These are phyloP conservation scores for Candida sakaeoensis DNA, from an alignment of 805 yeast genomes.

Conservation along the genomic window DNA sequence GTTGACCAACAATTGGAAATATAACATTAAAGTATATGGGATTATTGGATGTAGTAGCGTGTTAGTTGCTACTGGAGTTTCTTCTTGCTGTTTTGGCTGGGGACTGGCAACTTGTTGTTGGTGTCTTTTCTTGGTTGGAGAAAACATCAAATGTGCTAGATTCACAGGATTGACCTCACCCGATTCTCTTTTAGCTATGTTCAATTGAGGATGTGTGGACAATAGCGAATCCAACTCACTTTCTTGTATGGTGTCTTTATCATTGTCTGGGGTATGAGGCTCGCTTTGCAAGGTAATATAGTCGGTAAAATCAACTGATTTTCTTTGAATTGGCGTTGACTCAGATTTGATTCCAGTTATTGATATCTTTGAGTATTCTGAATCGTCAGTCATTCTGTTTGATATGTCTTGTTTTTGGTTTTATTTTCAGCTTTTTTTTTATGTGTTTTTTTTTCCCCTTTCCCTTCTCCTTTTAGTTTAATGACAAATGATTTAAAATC, in stretches of 20 bases:
- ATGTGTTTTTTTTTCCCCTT: neutral
- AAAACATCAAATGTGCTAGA: conserved; percentile 29
- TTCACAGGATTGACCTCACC: conserved; percentile 29
- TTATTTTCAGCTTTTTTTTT: neutral
- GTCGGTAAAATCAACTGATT: conserved; percentile 4
- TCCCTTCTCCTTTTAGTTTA: too few species aligned
- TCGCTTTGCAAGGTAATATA: neutral
- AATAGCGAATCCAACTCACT: conserved; percentile 12
- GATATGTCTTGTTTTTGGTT: too few species aligned
- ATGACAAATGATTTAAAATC: conserved; percentile 12
- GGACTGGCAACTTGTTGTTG: neutral
- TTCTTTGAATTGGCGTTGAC: conserved; percentile 8
- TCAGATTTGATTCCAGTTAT: conserved; percentile 5
- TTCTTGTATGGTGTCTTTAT: conserved; percentile 1
- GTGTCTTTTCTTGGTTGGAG: conserved; percentile 24
- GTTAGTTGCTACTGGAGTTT: conserved; percentile 1
- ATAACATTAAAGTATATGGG: conserved; percentile 58
- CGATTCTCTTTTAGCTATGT: conserved; percentile 13
- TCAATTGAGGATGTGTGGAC: conserved; percentile 17
- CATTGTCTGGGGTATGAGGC: neutral
- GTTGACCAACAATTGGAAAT: conserved; percentile 63
- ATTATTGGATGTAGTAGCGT: conserved; percentile 36
- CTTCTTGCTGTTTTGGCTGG: neutral
- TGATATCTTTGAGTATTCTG: conserved; percentile 5
- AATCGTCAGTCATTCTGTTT: neutral